phyloP scores from a whole-genome alignment of 2,329 filamentous ascomycete genomes.

The Cytospora piceae region DNA sequence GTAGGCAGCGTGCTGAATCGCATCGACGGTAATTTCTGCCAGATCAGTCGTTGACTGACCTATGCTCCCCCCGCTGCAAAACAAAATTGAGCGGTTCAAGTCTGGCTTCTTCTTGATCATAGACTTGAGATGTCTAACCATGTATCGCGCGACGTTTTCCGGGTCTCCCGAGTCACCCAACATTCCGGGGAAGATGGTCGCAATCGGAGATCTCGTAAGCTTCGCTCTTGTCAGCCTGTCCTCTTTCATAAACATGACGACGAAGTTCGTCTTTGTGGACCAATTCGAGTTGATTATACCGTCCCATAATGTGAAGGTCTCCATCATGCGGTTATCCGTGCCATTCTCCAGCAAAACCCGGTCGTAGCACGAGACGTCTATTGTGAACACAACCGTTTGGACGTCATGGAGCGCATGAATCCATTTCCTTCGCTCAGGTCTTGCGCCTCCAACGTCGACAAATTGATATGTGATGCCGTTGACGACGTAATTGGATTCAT shows the following conservation, averaged over 20 bases:
- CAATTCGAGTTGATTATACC: not conserved
- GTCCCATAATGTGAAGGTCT: not conserved
- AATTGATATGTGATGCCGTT: not conserved
- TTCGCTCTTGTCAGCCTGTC: not conserved
- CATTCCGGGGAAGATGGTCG: not conserved
- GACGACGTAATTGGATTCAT: not conserved
- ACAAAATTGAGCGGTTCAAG: not conserved
- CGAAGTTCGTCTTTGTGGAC: not conserved
- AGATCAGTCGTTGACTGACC: not conserved
- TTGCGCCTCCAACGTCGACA: slow-evolving; percentile 1
- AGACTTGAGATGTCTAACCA: not conserved
- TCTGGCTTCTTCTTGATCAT: not conserved
- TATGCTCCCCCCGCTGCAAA: not conserved
- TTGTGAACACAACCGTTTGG: slow-evolving; percentile 1
- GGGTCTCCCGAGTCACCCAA: not conserved
- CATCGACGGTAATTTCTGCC: not conserved
- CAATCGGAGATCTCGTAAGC: not conserved
- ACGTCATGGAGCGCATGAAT: too few species aligned
- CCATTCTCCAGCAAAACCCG: not conserved
- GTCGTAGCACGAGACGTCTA: slow-evolving; percentile 14
- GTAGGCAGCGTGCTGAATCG: not conserved
- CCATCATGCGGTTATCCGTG: not conserved
- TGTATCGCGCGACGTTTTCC: not conserved
- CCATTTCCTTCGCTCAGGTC: not conserved
- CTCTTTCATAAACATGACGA: slow-evolving; percentile 9